Evolutionary conservation across 2,329 filamentous ascomycete species (phyloP).

Genomic region (Talaromyces sp.): DNA sequence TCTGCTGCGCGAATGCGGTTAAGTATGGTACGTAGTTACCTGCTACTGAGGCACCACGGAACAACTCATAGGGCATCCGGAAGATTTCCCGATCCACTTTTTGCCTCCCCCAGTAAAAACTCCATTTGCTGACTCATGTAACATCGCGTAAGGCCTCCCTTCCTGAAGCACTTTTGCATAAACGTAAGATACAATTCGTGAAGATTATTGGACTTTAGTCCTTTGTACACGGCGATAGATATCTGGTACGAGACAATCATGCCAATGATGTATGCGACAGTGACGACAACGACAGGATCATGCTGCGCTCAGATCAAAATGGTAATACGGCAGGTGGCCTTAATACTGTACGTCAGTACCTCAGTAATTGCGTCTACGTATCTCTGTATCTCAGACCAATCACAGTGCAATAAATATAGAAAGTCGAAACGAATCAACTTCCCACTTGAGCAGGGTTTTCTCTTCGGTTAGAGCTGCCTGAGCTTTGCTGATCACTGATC

Average conservation of each 20-base stretch:
- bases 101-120: neutral
- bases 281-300: neutral
- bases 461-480: neutral
- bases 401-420: no score
- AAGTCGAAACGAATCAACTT: neutral
- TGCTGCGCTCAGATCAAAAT: neutral
- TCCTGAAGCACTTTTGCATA: neutral
- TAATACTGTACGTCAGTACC: neutral
- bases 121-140: neutral
- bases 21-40: no score
- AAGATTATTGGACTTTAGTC: neutral
- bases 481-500: neutral
- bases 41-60: no score
- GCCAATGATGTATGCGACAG: neutral
- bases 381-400: neutral
- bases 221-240: neutral
- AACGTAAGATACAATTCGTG: neutral
- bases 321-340: slow-evolving; percentile 3
- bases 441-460: neutral
- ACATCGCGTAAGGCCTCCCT: neutral
- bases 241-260: neutral
- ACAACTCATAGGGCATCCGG: neutral
- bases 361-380: neutral
- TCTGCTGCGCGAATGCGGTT: no score
- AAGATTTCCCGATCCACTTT: neutral